Conservation (phyloP, 164 flowering plant genomes). For the Magnolia kwangsiensis region DNA sequence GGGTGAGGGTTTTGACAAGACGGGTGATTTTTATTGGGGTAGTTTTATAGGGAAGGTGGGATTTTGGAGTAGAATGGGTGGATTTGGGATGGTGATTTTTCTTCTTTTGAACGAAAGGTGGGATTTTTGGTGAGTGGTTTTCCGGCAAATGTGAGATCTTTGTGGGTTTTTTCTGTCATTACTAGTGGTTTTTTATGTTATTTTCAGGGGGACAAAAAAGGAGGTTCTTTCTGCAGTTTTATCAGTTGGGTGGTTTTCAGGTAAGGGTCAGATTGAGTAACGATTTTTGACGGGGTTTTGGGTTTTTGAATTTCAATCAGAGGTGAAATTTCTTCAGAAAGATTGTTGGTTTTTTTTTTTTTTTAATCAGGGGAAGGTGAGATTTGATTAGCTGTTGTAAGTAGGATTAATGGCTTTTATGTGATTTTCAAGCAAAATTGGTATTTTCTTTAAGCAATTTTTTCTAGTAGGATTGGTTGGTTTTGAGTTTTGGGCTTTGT, state of each 20-base stretch:
- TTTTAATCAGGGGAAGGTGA: not conserved
- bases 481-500: not conserved
- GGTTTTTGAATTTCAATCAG: not conserved
- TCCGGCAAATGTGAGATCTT: constrained; percentile 10
- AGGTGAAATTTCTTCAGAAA: not conserved
- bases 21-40: not conserved
- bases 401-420: not conserved
- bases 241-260: not conserved
- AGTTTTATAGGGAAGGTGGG: no score
- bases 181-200: no score
- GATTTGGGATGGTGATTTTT: not conserved
- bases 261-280: not conserved
- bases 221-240: no score
- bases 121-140: constrained; percentile 9
- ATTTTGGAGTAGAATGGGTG: no score
- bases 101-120: not conserved
- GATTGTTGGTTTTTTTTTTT: not conserved
- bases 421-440: not conserved
- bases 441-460: not conserved
- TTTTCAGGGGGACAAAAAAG: no score
- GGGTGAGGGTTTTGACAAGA: not conserved
- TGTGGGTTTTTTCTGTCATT: not conserved
- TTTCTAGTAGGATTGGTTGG: not conserved
- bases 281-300: not conserved
- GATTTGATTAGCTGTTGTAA: not conserved